Evolutionary conservation across 2,329 filamentous ascomycete genomes (phyloP).

Genomic region (Paracorniculantispora psalliotae): DNA sequence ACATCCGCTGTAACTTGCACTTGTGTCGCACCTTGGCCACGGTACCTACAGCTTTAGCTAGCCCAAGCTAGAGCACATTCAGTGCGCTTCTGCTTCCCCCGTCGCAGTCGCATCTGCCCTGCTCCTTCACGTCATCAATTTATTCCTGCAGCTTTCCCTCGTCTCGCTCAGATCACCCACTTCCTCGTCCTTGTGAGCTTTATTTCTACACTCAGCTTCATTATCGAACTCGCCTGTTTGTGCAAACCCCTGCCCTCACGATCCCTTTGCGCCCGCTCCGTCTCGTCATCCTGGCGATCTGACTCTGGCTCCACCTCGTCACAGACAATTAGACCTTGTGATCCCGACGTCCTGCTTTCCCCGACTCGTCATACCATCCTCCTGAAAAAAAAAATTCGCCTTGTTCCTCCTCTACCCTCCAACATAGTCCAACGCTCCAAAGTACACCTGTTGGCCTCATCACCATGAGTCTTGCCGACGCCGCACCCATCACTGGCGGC

Average conservation of each 20-base stretch:
- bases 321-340: slow-evolving; percentile 11
- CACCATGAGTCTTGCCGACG: slow-evolving; percentile 13
- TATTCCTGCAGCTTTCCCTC: slow-evolving; percentile 5
- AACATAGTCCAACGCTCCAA: not conserved
- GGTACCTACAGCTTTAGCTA: not conserved
- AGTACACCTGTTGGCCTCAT: not conserved
- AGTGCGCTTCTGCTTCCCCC: not conserved
- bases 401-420: not conserved
- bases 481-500: slow-evolving; percentile 10
- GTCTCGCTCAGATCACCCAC: not conserved
- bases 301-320: slow-evolving; percentile 11
- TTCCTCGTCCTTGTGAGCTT: not conserved
- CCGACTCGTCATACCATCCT: slow-evolving; percentile 3
- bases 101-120: not conserved
- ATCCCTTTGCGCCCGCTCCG: slow-evolving; percentile 4
- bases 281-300: slow-evolving; percentile 12
- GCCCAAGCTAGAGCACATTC: not conserved
- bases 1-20: not conserved
- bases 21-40: not conserved
- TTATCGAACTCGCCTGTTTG: not conserved
- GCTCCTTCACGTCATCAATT: slow-evolving; percentile 14
- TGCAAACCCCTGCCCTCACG: not conserved
- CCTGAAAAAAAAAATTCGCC: not conserved
- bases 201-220: not conserved
- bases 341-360: slow-evolving; percentile 7